phyloP scores from a whole-genome alignment of 1,284 basidiomycete species.

The Athelia sp. region DNA sequence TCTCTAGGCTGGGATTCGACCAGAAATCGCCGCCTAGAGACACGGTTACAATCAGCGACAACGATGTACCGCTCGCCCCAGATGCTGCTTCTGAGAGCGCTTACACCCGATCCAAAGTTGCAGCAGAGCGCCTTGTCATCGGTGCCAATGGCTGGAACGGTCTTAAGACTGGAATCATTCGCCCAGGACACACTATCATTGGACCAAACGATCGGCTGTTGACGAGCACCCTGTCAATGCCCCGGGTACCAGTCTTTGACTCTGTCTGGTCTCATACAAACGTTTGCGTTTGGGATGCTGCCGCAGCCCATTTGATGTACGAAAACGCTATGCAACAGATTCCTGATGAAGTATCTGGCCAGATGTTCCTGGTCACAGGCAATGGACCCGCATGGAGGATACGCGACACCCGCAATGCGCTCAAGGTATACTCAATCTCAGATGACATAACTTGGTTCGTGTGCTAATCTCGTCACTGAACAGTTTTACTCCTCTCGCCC shows the following conservation, averaged over 20 bases:
- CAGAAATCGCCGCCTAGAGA: background rate
- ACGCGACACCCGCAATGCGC: conserved; percentile 18
- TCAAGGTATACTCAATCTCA: conserved; percentile 19
- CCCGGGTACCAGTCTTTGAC: conserved; percentile 25
- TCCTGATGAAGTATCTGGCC: conserved; percentile 20
- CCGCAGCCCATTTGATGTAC: conserved; percentile 25
- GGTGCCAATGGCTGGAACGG: conserved; percentile 18
- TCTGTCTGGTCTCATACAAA: conserved; percentile 22
- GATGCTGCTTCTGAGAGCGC: conserved; percentile 15
- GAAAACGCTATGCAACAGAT: conserved; percentile 23
- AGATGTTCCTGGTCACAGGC: conserved; percentile 28
- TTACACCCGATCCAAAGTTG: conserved; percentile 24
- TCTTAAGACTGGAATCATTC: conserved; percentile 23
- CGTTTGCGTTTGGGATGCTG: conserved; percentile 31
- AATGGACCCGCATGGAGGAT: conserved; percentile 25
- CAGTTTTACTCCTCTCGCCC: conserved; percentile 23
- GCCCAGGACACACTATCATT: conserved; percentile 28
- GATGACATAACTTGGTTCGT: background rate
- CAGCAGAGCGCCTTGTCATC: conserved; percentile 25
- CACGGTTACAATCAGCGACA: conserved; percentile 17
- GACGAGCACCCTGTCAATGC: conserved; percentile 22
- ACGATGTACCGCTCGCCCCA: conserved; percentile 15
- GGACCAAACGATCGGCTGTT: conserved; percentile 29
- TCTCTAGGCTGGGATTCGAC: conserved; percentile 22
- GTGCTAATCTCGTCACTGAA: background rate